These are phyloP conservation scores for Rosellinia necatrix DNA, from an alignment of 2,329 filamentous ascomycete genomes.

Conservation along the genomic window DNA sequence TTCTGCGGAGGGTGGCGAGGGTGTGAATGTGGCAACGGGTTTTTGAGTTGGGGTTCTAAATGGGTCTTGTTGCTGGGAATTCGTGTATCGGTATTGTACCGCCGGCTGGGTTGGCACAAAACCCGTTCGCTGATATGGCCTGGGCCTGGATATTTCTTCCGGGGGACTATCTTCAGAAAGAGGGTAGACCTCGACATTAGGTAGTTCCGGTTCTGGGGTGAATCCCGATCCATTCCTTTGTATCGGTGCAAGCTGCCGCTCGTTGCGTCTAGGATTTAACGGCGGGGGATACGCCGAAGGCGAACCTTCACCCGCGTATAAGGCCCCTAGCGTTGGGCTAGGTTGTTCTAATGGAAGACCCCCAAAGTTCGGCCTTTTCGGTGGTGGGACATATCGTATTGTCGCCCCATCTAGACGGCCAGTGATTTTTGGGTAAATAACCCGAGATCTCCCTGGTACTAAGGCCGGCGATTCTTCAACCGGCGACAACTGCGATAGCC, in stretches of 20 bases:
- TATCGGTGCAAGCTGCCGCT: slow-evolving; percentile 15
- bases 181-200: slow-evolving; percentile 30
- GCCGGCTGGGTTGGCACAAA: neutral
- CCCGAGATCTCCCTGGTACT: slow-evolving; percentile 40
- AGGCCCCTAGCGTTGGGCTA: slow-evolving; percentile 48
- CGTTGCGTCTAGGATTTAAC: slow-evolving; percentile 31
- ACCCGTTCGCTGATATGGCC: neutral
- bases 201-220: slow-evolving; percentile 32
- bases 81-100: neutral
- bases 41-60: slow-evolving; percentile 18
- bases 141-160: neutral
- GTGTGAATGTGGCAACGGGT: slow-evolving; percentile 15
- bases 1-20: slow-evolving; percentile 21
- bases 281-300: slow-evolving; percentile 36
- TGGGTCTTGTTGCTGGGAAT: slow-evolving; percentile 3
- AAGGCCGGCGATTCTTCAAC: slow-evolving; percentile 53
- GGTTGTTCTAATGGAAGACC: slow-evolving; percentile 47
- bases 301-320: slow-evolving; percentile 32
- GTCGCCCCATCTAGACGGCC: slow-evolving; percentile 37
- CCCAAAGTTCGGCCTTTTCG: slow-evolving; percentile 39
- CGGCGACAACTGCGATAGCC: slow-evolving; percentile 49
- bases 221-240: slow-evolving; percentile 36
- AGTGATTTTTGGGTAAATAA: slow-evolving; percentile 39
- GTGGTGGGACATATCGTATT: slow-evolving; percentile 41
- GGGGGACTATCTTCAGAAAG: slow-evolving; percentile 7